Evolutionary conservation across 306 rosid genomes (phyloP), one percentile per base, ranked within the genome.

Genomic region (Prunus dulcis): DNA sequence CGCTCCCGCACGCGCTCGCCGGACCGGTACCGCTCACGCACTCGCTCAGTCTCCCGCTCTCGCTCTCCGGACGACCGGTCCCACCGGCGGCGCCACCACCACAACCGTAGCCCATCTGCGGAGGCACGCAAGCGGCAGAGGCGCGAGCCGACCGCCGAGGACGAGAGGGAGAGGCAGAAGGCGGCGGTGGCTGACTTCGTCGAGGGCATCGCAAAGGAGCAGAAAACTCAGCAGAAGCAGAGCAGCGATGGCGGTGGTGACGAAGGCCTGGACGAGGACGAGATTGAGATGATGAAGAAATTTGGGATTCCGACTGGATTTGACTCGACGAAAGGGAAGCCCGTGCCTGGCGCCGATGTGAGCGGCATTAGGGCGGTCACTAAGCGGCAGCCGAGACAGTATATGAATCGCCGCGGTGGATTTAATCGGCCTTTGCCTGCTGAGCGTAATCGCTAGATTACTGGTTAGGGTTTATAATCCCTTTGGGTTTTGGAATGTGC

Each of bases 341-440:
- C 96, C 0, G 99, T 92, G 6, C 52, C 88, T 3, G 99, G 98
- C 25, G 97, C 99, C 6, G 99, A 92, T 28, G 89, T 95, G 53
- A 95, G 99, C 64, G 99, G 93, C 43, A 81, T 91, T 51, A 88
- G 96, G 74, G 92, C 89, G 0, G 97, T 95, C 6, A 90, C 97
- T 4, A 95, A 95, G 86, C 86, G 97, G 38, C 92, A 90, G 77
- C 99, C 99, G 0, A 88, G 99, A 74, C 98, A 95, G 88, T 95
- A 92, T 72, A 95, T 95, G 99, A 95, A 95, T 71, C 91, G 98
- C 38, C 97, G 98, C 12, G 99, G 99, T 2, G 99, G 99, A 0
- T 95, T 95, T 70, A 95, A 95, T 76, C 93, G 97, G n/a, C 98
- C 99, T 9, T 87, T 95, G 86, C 99, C 99, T 14, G 97, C 97